Evolutionary conservation across 2,329 filamentous ascomycete species (phyloP).

Genomic region (Dactylellina cionopaga): DNA sequence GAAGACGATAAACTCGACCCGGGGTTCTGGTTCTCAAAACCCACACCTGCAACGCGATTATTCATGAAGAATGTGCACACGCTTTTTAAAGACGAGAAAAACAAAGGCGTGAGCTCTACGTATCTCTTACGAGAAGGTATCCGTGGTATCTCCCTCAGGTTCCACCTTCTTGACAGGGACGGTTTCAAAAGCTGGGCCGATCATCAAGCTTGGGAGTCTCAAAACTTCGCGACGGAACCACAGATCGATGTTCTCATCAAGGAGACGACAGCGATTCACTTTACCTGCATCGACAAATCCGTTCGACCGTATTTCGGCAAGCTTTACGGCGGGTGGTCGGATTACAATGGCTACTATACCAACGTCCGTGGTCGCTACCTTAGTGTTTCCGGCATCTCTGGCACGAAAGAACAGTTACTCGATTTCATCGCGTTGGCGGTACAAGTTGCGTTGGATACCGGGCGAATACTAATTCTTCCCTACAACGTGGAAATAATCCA

Average conservation of each 20-base stretch:
- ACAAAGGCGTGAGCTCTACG: constrained; percentile 27
- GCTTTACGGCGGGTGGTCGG: constrained; percentile 45
- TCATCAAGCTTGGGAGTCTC: constrained; percentile 39
- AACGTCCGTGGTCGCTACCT: constrained; percentile 42
- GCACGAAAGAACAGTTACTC: constrained; percentile 31
- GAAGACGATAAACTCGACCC: constrained; percentile 44
- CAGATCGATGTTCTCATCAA: constrained; percentile 40
- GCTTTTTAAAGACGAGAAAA: constrained; percentile 16
- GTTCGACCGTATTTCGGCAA: constrained; percentile 44
- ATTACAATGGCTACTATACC: constrained; percentile 47
- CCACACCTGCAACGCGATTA: constrained; percentile 13
- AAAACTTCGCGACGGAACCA: constrained; percentile 44
- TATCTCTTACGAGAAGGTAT: constrained; percentile 37
- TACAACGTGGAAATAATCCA: constrained; percentile 47
- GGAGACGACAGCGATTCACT: constrained; percentile 36
- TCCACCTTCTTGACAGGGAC: constrained; percentile 21
- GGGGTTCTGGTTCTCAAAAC: constrained; percentile 42
- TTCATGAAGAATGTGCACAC: constrained; percentile 16
- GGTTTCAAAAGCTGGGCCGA: constrained; percentile 47
- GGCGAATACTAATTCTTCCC: constrained; percentile 34
- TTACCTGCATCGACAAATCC: constrained; percentile 45
- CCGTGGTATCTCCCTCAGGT: constrained; percentile 29
- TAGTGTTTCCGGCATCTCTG: constrained; percentile 20
- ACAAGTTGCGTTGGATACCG: constrained; percentile 31
- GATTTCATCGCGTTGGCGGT: constrained; percentile 40